Conservation (phyloP, 306 rosid species). For the Heteromeles arbutifolia region DNA sequence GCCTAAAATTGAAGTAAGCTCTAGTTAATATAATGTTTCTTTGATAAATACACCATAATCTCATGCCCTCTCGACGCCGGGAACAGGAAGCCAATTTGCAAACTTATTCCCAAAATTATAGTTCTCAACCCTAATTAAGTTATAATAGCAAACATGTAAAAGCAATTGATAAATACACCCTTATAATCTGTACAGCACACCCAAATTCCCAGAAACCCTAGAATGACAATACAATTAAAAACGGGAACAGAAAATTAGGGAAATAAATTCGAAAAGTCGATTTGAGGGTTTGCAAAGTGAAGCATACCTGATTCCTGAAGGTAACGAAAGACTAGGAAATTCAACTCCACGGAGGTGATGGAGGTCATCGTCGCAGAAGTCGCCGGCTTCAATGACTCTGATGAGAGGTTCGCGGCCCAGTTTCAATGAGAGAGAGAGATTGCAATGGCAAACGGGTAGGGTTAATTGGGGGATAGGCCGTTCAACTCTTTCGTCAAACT, state of each 20-base stretch:
- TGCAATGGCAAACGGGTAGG: not conserved
- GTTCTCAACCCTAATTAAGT: conserved; percentile 24
- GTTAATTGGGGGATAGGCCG: no score
- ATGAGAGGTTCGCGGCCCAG: conserved; percentile 12
- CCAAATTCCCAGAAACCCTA: conserved; percentile 15
- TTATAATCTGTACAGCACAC: not conserved
- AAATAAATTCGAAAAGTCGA: not conserved
- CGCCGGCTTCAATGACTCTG: conserved; percentile 26
- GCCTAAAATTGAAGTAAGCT: conserved; percentile 42
- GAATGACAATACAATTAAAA: not conserved
- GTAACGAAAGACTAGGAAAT: conserved; percentile 78
- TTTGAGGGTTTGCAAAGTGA: not conserved
- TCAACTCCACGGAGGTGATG: conserved; percentile 77
- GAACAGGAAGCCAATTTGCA: not conserved
- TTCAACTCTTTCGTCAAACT: no score
- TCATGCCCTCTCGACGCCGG: not conserved
- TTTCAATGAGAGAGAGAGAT: not conserved
- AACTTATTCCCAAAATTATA: not conserved
- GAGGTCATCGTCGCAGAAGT: conserved; percentile 45
- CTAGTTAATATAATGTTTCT: conserved; percentile 14
- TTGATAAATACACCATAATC: not conserved
- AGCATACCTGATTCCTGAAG: conserved; percentile 85
- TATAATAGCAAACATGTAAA: not conserved
- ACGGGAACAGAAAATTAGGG: no score
- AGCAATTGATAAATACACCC: conserved; percentile 9